Evolutionary conservation across 2,329 filamentous ascomycete species (phyloP).

Genomic region (Colletotrichum lini): DNA sequence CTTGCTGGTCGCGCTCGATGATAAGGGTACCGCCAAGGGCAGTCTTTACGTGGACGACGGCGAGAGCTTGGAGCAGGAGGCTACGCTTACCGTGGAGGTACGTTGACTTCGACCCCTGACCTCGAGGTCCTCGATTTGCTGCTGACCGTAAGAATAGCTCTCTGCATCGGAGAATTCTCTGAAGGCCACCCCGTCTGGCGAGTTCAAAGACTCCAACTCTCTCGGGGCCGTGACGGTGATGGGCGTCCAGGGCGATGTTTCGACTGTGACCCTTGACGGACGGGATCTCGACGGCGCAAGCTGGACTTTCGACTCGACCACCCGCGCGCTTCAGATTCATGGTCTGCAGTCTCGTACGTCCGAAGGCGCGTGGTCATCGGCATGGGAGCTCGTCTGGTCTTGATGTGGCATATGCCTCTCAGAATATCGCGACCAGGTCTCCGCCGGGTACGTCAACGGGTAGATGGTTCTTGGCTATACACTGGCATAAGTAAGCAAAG

Average conservation of each 20-base stretch:
- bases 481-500: not conserved
- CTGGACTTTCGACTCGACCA: constrained; percentile 21
- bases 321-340: constrained; percentile 18
- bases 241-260: constrained; percentile 62
- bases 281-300: constrained; percentile 52
- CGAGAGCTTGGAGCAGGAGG: constrained; percentile 67
- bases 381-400: constrained; percentile 29
- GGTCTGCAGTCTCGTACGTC: constrained; percentile 11
- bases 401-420: not conserved
- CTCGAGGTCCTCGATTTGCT: not conserved
- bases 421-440: no score
- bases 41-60: constrained; percentile 82
- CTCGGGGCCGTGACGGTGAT: constrained; percentile 75
- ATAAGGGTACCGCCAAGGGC: constrained; percentile 69
- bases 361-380: constrained; percentile 23
- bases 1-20: constrained; percentile 73
- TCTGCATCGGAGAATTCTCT: constrained; percentile 59
- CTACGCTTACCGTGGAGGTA: constrained; percentile 68
- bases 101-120: constrained; percentile 44
- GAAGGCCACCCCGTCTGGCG: constrained; percentile 63
- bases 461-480: not conserved
- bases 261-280: constrained; percentile 68
- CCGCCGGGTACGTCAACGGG: no score
- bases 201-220: constrained; percentile 69
- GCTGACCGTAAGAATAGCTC: constrained; percentile 52